These are phyloP conservation scores for Talaromyces sp. DNA, from an alignment of 2,329 filamentous ascomycete species.

Conservation along the genomic window DNA sequence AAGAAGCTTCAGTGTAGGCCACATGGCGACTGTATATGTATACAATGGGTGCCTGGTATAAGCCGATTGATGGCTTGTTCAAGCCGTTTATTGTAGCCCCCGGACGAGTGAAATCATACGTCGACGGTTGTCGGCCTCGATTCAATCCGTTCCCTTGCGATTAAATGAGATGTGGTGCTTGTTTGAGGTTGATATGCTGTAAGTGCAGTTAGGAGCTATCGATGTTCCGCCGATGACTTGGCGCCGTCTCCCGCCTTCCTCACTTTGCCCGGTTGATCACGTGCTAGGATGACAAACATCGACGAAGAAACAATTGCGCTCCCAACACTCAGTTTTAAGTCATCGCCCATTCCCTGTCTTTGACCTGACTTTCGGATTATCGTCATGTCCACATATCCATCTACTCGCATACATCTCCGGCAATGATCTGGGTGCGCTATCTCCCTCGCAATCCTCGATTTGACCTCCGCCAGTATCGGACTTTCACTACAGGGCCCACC, in stretches of 20 bases:
- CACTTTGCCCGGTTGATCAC: background rate
- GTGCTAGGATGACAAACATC: conserved; percentile 8
- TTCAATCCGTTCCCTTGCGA: background rate
- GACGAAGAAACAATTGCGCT: background rate
- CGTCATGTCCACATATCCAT: conserved; percentile 9
- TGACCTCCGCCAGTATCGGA: conserved; percentile 24
- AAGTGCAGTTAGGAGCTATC: background rate
- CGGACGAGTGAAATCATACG: background rate
- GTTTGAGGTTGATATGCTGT: background rate
- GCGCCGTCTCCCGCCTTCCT: background rate
- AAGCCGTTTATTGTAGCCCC: conserved; percentile 3
- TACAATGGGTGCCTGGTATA: background rate
- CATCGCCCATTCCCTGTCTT: background rate
- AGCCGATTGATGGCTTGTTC: conserved; percentile 8
- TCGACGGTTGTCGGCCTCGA: background rate
- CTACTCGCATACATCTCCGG: conserved; percentile 7
- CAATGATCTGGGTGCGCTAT: conserved; percentile 34
- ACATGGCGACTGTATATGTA: conserved; percentile 24
- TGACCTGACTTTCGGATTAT: background rate
- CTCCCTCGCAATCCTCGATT: conserved; percentile 27
- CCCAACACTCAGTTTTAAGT: background rate
- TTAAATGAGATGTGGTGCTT: background rate
- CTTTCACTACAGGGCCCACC: conserved; percentile 20
- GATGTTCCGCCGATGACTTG: conserved; percentile 3
- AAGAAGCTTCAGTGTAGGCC: conserved; percentile 26